These are phyloP conservation scores for Kwoniella newhampshirensis DNA, from an alignment of 768 basidiomycete species.

Conservation along the genomic window DNA sequence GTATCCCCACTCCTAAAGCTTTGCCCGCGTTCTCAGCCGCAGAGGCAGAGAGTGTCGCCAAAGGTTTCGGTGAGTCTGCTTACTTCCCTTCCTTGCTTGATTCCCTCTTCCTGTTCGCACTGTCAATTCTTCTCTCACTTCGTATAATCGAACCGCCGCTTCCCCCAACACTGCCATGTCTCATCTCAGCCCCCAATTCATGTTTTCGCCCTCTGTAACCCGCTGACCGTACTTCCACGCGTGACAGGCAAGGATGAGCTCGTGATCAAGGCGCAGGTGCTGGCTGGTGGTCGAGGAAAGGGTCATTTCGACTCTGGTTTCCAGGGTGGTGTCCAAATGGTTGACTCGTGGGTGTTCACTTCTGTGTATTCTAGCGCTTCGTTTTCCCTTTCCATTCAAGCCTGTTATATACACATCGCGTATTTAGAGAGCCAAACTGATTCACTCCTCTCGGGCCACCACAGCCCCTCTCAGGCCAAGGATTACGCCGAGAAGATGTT, in stretches of 20 bases:
- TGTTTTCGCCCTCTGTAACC: too few species aligned
- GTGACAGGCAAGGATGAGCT: conserved; percentile 67
- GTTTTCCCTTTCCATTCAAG: neutral
- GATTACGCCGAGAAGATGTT: conserved; percentile 90
- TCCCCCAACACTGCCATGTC: too few species aligned
- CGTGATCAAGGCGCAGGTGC: conserved; percentile 98
- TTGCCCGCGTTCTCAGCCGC: conserved; percentile 79
- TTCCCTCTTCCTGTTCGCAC: too few species aligned
- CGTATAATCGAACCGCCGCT: too few species aligned
- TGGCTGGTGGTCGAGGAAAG: conserved; percentile 97
- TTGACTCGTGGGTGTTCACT: conserved; percentile 67
- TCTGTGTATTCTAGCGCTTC: too few species aligned
- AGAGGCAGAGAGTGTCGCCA: conserved; percentile 85
- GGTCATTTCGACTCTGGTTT: conserved; percentile 89
- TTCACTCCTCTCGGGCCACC: too few species aligned
- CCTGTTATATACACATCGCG: neutral
- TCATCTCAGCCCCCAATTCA: too few species aligned
- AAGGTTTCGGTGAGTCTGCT: conserved; percentile 70
- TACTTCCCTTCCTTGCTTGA: neutral
- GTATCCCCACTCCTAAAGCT: conserved; percentile 90
- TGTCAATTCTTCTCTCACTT: too few species aligned
- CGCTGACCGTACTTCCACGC: conserved; percentile 13
- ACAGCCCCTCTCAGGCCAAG: conserved; percentile 82
- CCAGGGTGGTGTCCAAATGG: conserved; percentile 94
- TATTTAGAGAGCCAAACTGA: too few species aligned